Conservation (phyloP, 805 yeast species). For the Saturnispora saitoi region DNA sequence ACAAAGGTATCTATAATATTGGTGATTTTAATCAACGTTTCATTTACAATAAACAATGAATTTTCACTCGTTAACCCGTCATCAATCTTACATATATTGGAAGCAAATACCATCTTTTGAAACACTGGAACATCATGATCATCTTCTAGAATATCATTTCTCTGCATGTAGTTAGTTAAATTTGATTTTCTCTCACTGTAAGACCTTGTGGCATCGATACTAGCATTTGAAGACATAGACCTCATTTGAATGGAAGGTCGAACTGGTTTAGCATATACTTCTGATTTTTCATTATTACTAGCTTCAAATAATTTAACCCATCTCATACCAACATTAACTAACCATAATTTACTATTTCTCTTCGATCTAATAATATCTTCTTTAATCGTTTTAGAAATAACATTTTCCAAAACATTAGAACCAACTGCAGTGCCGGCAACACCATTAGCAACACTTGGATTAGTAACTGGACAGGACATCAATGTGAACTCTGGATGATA, state of each 20-base stretch:
- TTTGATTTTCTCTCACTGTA: constrained; percentile 5
- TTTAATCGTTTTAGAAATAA: constrained; percentile 37
- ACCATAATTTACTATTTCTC: constrained; percentile 9
- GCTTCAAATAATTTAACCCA: constrained; percentile 21
- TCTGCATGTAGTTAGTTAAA: constrained; percentile 2
- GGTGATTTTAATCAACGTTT: constrained; percentile 3
- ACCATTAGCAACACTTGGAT: constrained; percentile 6
- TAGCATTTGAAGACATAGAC: constrained; percentile 5
- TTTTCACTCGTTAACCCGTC: constrained; percentile 1
- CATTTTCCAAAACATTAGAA: constrained; percentile 33
- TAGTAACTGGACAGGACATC: constrained; percentile 38
- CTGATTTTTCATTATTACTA: neutral
- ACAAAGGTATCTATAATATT: neutral
- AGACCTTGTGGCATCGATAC: neutral
- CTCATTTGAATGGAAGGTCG: constrained; percentile 4
- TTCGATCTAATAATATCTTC: constrained; percentile 31
- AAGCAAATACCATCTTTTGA: constrained; percentile 9
- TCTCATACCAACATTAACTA: constrained; percentile 23
- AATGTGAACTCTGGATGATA: constrained; percentile 43
- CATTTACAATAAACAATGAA: neutral
- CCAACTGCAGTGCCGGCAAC: constrained; percentile 14
- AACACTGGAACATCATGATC: constrained; percentile 3
- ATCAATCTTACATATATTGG: neutral
- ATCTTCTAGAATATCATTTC: neutral
- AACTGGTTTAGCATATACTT: neutral